Evolutionary conservation across 805 yeast genomes (phyloP).

Genomic region (Wickerhamiella qilinensis): DNA sequence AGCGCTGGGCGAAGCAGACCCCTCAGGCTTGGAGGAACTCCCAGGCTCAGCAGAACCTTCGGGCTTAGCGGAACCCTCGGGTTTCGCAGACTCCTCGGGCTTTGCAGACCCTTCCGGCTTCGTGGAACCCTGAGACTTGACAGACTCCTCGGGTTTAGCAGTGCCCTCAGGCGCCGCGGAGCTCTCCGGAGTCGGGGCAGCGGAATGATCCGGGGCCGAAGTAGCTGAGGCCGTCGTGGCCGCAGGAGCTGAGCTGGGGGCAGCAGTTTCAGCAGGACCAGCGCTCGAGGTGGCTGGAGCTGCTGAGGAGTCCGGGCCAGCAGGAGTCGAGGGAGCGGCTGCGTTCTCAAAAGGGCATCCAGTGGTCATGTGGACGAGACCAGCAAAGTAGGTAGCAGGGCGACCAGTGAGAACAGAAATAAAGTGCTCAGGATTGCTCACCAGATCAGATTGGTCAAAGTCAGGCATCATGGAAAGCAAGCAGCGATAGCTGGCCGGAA

Average conservation of each 20-base stretch:
- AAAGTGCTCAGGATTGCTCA: conserved; percentile 1
- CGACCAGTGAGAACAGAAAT: background rate
- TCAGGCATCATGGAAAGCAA: conserved; percentile 2
- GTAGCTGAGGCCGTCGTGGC: background rate
- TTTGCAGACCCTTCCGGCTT: too few relatives aligned
- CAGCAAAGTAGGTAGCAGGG: conserved; percentile 4
- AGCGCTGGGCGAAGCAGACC: background rate
- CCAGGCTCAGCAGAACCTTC: background rate
- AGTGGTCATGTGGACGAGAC: conserved; percentile 3
- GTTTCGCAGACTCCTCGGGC: background rate
- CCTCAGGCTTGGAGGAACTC: background rate
- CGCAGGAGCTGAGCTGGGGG: background rate
- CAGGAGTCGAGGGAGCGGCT: background rate
- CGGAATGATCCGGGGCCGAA: background rate
- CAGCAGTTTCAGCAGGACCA: background rate
- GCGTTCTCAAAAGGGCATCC: conserved; percentile 2
- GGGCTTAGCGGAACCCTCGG: background rate
- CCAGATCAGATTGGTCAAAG: background rate
- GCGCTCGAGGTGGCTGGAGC: too few relatives aligned
- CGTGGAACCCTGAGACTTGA: too few relatives aligned
- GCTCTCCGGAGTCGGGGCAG: background rate
- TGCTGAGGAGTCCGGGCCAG: too few relatives aligned
- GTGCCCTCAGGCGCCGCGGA: too few relatives aligned
- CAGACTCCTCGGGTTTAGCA: too few relatives aligned
- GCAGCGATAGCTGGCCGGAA: conserved; percentile 3